Evolutionary conservation across 108 stramenopile genomes (phyloP).

Genomic region (Nitzschia putrida): DNA sequence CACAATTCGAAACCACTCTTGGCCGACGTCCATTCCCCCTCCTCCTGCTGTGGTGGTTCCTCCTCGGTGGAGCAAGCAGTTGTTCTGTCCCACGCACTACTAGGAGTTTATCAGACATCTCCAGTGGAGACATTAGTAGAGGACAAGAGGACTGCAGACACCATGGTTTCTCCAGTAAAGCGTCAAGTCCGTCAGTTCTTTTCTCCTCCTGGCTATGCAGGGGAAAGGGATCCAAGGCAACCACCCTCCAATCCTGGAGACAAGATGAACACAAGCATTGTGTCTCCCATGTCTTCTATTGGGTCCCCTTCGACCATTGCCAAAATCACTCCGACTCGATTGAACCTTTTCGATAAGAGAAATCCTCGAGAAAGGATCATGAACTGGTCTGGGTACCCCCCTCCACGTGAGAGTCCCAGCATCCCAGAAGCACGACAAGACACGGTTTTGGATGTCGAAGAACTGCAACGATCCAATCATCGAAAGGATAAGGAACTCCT

Average conservation of each 20-base stretch:
- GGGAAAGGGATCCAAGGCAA: not conserved
- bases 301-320: slow-evolving; percentile 11
- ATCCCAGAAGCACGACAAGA: slow-evolving; percentile 13
- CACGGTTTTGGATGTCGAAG: not conserved
- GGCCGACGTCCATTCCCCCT: no score
- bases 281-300: slow-evolving; percentile 8
- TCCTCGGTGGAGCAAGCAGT: no score
- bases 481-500: slow-evolving; percentile 28
- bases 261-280: slow-evolving; percentile 18
- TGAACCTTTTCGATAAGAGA: slow-evolving; percentile 14
- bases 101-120: no score
- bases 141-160: no score
- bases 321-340: slow-evolving; percentile 23
- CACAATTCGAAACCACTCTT: no score
- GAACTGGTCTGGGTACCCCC: not conserved
- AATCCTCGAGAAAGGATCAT: not conserved
- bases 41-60: no score
- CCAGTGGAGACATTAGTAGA: no score
- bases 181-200: not conserved
- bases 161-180: not conserved
- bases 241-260: slow-evolving; percentile 3
- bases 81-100: no score
- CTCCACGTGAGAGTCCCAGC: not conserved
- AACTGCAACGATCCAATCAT: not conserved
- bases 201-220: not conserved